These are phyloP conservation scores for Pinus taeda DNA, from an alignment of 75 land plant genomes.

Conservation along the genomic window DNA sequence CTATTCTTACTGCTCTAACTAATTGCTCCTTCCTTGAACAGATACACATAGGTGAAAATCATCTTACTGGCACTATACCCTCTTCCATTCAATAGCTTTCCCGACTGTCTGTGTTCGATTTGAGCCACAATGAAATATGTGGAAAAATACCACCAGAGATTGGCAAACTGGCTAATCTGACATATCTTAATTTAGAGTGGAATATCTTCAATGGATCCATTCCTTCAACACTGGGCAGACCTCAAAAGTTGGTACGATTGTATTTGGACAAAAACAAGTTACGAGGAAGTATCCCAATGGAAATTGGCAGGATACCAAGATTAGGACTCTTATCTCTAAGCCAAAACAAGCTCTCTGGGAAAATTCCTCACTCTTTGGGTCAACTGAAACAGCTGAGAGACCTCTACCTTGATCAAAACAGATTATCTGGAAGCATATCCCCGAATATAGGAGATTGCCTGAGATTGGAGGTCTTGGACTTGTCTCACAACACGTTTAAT, in stretches of 20 bases:
- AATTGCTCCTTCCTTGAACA: conserved; percentile 18
- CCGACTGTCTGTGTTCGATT: conserved; percentile 1
- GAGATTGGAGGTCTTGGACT: conserved; percentile 38
- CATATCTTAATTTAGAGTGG: conserved; percentile 8
- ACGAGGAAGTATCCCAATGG: conserved; percentile 33
- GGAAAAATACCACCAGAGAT: conserved; percentile 37
- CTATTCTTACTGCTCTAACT: conserved; percentile 41
- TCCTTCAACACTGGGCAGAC: conserved; percentile 35
- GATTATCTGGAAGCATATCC: conserved; percentile 61
- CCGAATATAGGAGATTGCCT: conserved; percentile 29
- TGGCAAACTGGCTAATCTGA: conserved; percentile 21
- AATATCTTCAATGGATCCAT: conserved; percentile 33
- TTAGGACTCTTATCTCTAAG: conserved; percentile 47
- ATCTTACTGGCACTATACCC: conserved; percentile 31
- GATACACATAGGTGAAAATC: conserved; percentile 18
- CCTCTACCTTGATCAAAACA: conserved; percentile 65
- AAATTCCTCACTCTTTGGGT: conserved; percentile 38
- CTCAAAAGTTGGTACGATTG: conserved; percentile 18
- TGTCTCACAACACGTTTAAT: conserved; percentile 57
- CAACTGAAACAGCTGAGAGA: conserved; percentile 6
- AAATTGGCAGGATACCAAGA: conserved; percentile 28
- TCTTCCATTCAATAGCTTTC: conserved; percentile 25
- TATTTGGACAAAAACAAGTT: conserved; percentile 21
- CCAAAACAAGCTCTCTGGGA: conserved; percentile 43
- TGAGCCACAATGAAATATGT: conserved; percentile 18